Base-by-base conservation (phyloP, 768 basidiomycete genomes). In the Phanerochaete carnosa region DNA sequence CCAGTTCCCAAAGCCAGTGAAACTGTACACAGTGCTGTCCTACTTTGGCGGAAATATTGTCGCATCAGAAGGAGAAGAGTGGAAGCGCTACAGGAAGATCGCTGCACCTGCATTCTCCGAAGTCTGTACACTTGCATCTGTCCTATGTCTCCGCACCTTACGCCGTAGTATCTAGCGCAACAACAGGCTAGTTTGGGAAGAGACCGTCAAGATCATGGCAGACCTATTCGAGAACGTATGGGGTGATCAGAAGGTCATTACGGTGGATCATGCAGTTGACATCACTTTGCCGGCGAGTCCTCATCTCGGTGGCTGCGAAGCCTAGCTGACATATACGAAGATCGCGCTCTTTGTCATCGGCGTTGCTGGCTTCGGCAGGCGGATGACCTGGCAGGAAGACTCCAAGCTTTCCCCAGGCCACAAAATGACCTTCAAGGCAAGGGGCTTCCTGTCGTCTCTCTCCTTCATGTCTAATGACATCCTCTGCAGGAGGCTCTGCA, bases 11-110 rank as follows among this genome's bases (percentile, higher is more conserved):
- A 89, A 89, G 65, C 81, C 84, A 7, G 66, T 82, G 0, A 59
- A 77, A 3, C 65, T 74, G 25, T 88, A 88, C 62, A 61, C 45
- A 0, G 65, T 74, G 13, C 69, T 89, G n/a, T 58, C 71, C 0
- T 75, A 85, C 56, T 89, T 81, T 66, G 87, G 88, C 3, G 66
- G 66, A 12, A 90, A 89, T 63, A 83, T 89, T 46, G 79, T 89
- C 22, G 80, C 78, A 1, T 83, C 84, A 0, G 87, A 89, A 63
- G 83, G 81, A n/a, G 81, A 83, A 3, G 77, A 83, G 61, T 89
- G 87, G 87, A 86, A 86, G 69, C 79, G 80, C 33, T 86, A 85
- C 62, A 72, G 86, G 54, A 85, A 83, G 69, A 79, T 89, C 45
- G 74, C 80, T 22, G 84, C 83, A 0, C 85, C 86, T n/a, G 81